Conservation (phyloP, 495 filamentous ascomycete species). For the Aspergillus olivimuriae region DNA sequence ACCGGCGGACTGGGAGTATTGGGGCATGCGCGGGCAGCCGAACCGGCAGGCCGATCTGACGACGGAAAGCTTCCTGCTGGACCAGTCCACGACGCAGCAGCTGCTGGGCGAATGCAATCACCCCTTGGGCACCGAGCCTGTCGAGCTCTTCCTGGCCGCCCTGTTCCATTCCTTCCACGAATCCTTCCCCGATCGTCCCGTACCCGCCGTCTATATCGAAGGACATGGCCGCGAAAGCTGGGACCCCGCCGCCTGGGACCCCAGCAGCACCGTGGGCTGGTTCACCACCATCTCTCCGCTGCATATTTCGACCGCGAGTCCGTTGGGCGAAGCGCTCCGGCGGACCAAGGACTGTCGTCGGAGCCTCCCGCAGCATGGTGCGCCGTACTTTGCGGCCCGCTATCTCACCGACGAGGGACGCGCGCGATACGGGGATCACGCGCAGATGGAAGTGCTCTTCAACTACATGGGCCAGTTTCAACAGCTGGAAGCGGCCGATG, state of each 20-base stretch:
- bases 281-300: slow-evolving; percentile 37
- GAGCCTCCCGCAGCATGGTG: slow-evolving; percentile 6
- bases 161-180: neutral
- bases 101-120: too few relatives aligned
- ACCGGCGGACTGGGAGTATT: too few relatives aligned
- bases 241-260: slow-evolving; percentile 28
- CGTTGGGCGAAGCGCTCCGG: neutral
- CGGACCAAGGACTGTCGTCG: slow-evolving; percentile 10
- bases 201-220: neutral
- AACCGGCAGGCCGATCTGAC: too few relatives aligned
- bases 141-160: slow-evolving; percentile 24
- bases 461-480: slow-evolving; percentile 52
- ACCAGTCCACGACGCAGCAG: too few relatives aligned
- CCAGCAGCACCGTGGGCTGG: slow-evolving; percentile 42
- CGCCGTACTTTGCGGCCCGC: slow-evolving; percentile 20
- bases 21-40: too few relatives aligned
- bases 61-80: too few relatives aligned
- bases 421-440: slow-evolving; percentile 24
- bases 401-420: slow-evolving; percentile 3
- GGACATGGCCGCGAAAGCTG: neutral
- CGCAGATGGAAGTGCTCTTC: slow-evolving; percentile 54
- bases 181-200: neutral
- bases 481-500: slow-evolving; percentile 46
- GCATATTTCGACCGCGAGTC: neutral
- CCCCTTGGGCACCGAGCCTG: slow-evolving; percentile 25